These are phyloP conservation scores for Penicillium hordei DNA, from an alignment of 2,329 filamentous ascomycete species.

Conservation along the genomic window DNA sequence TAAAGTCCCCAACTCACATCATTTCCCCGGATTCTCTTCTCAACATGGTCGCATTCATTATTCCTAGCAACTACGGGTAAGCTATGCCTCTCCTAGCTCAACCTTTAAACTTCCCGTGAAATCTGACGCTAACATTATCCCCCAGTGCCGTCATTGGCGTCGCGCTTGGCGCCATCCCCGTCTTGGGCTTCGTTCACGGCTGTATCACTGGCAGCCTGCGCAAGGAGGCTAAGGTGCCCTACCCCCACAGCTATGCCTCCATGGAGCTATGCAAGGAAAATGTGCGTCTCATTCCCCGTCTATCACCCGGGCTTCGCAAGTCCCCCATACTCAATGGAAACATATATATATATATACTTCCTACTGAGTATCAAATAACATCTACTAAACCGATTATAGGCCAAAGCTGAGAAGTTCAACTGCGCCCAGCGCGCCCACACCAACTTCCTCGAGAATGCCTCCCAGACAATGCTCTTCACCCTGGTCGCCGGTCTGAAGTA, in stretches of 20 bases:
- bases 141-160: conserved; percentile 57
- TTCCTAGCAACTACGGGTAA: conserved; percentile 53
- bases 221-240: conserved; percentile 54
- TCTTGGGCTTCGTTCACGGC: conserved; percentile 56
- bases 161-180: conserved; percentile 54
- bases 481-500: conserved; percentile 57
- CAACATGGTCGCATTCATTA: conserved; percentile 43
- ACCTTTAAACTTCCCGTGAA: neutral
- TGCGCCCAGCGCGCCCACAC: conserved; percentile 58
- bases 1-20: neutral
- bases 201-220: conserved; percentile 48
- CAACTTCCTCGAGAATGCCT: conserved; percentile 61
- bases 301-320: neutral
- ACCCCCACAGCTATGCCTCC: conserved; percentile 61
- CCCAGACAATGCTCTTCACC: conserved; percentile 52
- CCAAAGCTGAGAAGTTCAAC: conserved; percentile 50
- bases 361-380: neutral
- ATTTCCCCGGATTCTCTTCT: neutral
- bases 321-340: neutral
- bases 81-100: conserved; percentile 11
- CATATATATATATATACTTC: neutral
- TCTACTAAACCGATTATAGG: conserved; percentile 24
- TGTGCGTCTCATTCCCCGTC: conserved; percentile 26
- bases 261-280: conserved; percentile 53
- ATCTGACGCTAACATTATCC: conserved; percentile 5